These are phyloP conservation scores for Spatholobus suberectus DNA, from an alignment of 306 rosid species.

Conservation along the genomic window DNA sequence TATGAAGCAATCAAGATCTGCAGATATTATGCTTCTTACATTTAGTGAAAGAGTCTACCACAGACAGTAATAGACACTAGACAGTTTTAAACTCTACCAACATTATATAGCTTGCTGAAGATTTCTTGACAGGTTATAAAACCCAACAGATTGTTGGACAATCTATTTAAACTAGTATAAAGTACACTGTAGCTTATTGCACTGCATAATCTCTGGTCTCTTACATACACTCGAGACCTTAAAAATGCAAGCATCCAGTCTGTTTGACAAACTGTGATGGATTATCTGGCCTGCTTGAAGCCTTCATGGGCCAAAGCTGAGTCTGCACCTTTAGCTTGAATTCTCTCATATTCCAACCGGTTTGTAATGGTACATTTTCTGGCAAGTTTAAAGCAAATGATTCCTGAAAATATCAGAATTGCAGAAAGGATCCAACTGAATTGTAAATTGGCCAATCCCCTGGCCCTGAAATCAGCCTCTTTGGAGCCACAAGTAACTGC, in stretches of 20 bases:
- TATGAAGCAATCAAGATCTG: constrained; percentile 25
- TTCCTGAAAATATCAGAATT: constrained; percentile 64
- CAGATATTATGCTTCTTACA: constrained; percentile 31
- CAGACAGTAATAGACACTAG: constrained; percentile 10
- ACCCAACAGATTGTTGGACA: constrained; percentile 39
- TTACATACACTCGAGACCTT: constrained; percentile 23
- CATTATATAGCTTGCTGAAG: constrained; percentile 15
- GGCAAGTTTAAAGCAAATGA: constrained; percentile 60
- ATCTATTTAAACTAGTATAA: background rate
- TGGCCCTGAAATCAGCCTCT: constrained; percentile 75
- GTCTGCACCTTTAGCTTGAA: constrained; percentile 61
- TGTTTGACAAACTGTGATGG: constrained; percentile 12
- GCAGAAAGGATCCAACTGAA: constrained; percentile 88
- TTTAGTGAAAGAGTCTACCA: constrained; percentile 12
- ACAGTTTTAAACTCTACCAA: constrained; percentile 22
- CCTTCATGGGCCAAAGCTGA: constrained; percentile 49
- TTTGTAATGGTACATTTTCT: constrained; percentile 50
- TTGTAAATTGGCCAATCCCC: constrained; percentile 85
- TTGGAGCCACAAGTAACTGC: constrained; percentile 67
- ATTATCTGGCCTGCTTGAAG: constrained; percentile 55
- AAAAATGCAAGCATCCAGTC: constrained; percentile 16
- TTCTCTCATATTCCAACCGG: constrained; percentile 74
- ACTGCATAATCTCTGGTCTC: constrained; percentile 32
- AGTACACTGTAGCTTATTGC: constrained; percentile 26
- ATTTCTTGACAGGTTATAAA: constrained; percentile 24